Percentiles rank a stretch among this genome's conserved stretches.
phyloP scores from a whole-genome alignment of 1,139 yeast genomes.

The Yamadazyma atlantica region DNA sequence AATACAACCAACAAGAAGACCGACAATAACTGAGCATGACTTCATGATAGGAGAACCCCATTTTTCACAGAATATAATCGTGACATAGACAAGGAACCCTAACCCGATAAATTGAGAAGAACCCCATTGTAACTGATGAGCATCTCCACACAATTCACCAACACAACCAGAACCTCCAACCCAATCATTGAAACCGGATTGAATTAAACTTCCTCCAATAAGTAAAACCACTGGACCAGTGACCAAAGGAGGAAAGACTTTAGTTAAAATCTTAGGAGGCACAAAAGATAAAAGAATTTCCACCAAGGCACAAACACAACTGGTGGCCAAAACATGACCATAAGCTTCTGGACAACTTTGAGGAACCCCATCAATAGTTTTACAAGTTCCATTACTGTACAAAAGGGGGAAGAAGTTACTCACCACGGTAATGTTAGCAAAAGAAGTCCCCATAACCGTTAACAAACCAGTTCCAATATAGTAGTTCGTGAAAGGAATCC shows the following conservation, averaged over 20 bases:
- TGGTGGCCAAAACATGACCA: slow-evolving; percentile 78
- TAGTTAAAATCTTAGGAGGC: slow-evolving; percentile 66
- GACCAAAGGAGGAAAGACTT: slow-evolving; percentile 77
- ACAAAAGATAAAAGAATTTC: slow-evolving; percentile 69
- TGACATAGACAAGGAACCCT: slow-evolving; percentile 73
- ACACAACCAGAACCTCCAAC: slow-evolving; percentile 78
- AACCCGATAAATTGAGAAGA: slow-evolving; percentile 80
- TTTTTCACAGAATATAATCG: slow-evolving; percentile 70
- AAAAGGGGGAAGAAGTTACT: slow-evolving; percentile 70
- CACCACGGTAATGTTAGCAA: slow-evolving; percentile 79
- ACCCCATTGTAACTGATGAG: slow-evolving; percentile 60
- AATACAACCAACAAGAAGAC: slow-evolving; percentile 78
- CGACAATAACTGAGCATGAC: slow-evolving; percentile 82
- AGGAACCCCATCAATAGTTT: slow-evolving; percentile 53
- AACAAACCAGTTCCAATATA: slow-evolving; percentile 80
- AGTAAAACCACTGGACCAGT: slow-evolving; percentile 86
- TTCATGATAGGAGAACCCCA: slow-evolving; percentile 92
- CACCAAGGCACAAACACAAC: slow-evolving; percentile 66
- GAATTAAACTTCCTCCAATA: slow-evolving; percentile 67
- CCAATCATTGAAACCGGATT: slow-evolving; percentile 75
- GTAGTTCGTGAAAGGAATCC: slow-evolving; percentile 66
- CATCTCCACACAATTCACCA: slow-evolving; percentile 20
- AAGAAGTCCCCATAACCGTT: slow-evolving; percentile 84
- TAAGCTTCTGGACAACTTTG: slow-evolving; percentile 84
- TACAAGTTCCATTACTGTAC: slow-evolving; percentile 71